phyloP scores from a whole-genome alignment of 352 stramenopile species.

The Elongisporangium senticosum region DNA sequence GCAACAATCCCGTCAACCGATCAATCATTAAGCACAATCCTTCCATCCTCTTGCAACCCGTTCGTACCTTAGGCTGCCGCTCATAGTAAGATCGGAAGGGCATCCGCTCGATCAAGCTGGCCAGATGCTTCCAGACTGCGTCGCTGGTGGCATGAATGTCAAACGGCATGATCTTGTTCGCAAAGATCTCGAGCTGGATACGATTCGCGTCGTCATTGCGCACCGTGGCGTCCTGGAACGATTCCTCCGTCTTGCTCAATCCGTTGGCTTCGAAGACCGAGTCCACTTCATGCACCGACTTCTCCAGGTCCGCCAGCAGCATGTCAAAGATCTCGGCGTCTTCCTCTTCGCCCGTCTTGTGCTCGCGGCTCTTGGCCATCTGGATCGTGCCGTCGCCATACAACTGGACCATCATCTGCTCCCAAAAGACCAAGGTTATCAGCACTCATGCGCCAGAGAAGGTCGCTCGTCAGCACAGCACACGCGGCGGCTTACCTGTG shows the following conservation, averaged over 20 bases:
- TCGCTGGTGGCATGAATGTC: neutral
- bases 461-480: too few species aligned
- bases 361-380: neutral
- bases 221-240: slow-evolving; percentile 17
- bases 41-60: too few species aligned
- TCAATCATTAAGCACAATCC: slow-evolving; percentile 3
- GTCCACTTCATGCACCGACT: slow-evolving; percentile 24
- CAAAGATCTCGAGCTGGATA: slow-evolving; percentile 2
- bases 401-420: neutral
- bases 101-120: slow-evolving; percentile 24
- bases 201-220: slow-evolving; percentile 4
- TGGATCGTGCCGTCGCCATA: neutral
- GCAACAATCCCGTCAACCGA: slow-evolving; percentile 4
- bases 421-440: neutral
- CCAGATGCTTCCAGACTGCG: slow-evolving; percentile 4
- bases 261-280: slow-evolving; percentile 21
- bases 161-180: slow-evolving; percentile 6
- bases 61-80: slow-evolving; percentile 33
- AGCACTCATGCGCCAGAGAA: neutral
- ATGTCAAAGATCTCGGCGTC: slow-evolving; percentile 29
- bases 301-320: slow-evolving; percentile 26
- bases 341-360: neutral
- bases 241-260: slow-evolving; percentile 10
- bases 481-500: slow-evolving; percentile 10
- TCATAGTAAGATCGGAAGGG: slow-evolving; percentile 36